Evolutionary conservation across 1,284 basidiomycete genomes (phyloP).

Genomic region (Ganoderma sinense): DNA sequence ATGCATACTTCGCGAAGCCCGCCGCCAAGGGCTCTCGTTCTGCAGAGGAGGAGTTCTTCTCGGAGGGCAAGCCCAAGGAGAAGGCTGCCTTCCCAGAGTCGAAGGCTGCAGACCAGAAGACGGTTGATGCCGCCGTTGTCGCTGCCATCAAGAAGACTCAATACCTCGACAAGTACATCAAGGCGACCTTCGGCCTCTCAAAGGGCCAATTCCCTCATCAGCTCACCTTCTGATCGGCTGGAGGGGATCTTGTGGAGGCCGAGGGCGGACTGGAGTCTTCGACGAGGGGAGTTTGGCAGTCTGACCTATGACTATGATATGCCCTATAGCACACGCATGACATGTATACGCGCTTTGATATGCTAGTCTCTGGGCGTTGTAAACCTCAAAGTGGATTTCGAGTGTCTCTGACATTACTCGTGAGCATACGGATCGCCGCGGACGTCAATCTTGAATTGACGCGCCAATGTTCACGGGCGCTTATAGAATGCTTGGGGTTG

Average conservation of each 20-base stretch:
- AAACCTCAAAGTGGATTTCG: conserved; percentile 15
- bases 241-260: conserved; percentile 26
- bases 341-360: conserved; percentile 33
- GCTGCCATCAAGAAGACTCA: conserved; percentile 93
- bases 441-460: conserved; percentile 2
- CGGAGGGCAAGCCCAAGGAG: conserved; percentile 90
- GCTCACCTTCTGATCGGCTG: conserved; percentile 74
- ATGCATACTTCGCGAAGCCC: conserved; percentile 94
- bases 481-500: conserved; percentile 5
- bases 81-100: conserved; percentile 92
- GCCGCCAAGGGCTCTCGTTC: conserved; percentile 72
- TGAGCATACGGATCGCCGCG: not conserved
- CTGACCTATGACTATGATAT: conserved; percentile 42
- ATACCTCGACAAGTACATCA: conserved; percentile 93
- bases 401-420: not conserved
- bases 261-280: conserved; percentile 30
- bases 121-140: conserved; percentile 86
- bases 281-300: conserved; percentile 32
- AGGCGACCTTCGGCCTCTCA: conserved; percentile 92
- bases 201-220: conserved; percentile 95
- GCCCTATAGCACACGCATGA: conserved; percentile 40
- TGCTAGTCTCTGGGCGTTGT: conserved; percentile 29
- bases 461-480: conserved; percentile 10
- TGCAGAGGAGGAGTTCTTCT: conserved; percentile 97
- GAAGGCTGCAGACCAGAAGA: conserved; percentile 95